Evolutionary conservation across 2,329 filamentous ascomycete species (phyloP).

Genomic region (Fusarium neocosmosporiellum): DNA sequence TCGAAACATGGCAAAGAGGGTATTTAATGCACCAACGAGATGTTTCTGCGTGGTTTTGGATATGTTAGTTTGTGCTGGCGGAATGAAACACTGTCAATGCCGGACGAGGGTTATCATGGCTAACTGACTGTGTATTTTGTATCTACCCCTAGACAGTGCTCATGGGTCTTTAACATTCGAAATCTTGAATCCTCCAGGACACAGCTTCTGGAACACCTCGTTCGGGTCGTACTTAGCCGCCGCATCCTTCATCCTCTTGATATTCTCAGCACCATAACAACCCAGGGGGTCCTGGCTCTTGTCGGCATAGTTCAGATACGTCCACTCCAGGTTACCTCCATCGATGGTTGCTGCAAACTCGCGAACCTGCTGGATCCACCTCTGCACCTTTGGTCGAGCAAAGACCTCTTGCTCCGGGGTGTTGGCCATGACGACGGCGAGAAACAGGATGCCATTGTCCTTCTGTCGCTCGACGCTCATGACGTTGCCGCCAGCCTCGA

Average conservation of each 20-base stretch:
- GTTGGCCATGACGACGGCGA: constrained; percentile 15
- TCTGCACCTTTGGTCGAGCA: constrained; percentile 7
- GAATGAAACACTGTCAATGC: background rate
- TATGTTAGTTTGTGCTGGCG: background rate
- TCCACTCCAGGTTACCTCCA: constrained; percentile 27
- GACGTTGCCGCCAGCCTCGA: constrained; percentile 26
- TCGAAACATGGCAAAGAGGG: background rate
- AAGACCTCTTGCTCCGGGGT: constrained; percentile 23
- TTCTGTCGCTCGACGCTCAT: constrained; percentile 29
- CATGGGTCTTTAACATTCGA: constrained; percentile 30
- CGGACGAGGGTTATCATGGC: background rate
- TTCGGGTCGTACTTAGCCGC: constrained; percentile 41
- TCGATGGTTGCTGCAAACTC: constrained; percentile 27
- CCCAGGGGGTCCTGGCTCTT: constrained; percentile 31
- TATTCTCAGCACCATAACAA: constrained; percentile 38
- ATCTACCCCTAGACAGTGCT: background rate
- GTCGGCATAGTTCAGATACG: constrained; percentile 37
- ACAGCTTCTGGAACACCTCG: constrained; percentile 41
- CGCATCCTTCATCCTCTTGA: constrained; percentile 31
- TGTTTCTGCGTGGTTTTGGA: background rate
- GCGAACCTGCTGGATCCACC: constrained; percentile 14
- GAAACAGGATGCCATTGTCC: constrained; percentile 19
- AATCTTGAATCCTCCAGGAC: constrained; percentile 36
- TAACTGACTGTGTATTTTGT: background rate
- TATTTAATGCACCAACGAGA: constrained; percentile 19